Base-by-base conservation (phyloP, 1,139 yeast species). In the Hyphopichia pseudoburtonii region DNA sequence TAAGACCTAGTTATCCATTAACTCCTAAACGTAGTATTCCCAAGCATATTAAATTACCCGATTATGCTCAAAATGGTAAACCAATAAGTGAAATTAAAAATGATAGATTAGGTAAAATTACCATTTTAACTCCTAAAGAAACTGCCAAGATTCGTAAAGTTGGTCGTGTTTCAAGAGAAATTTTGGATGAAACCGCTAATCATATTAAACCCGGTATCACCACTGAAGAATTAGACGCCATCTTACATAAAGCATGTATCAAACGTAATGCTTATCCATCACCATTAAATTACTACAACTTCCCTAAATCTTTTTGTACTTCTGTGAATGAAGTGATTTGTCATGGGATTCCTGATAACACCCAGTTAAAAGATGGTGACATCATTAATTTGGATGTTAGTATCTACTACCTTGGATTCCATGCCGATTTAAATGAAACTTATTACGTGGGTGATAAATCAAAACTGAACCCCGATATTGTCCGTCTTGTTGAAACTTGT, bases 371-470 rank as follows among this genome's bases (percentile, higher is more conserved):
- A 58, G 97, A 92, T 52, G 98, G 99, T 37, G 99, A 94, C 59
- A 92, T 94, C 48, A 74, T 94, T 47, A 94, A 94, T 59, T 68
- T 94, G 47, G 99, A 94, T 59, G 88, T 94, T 34, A 76, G 96
- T 3, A 63, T 94, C 38, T 92, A 76, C 66, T 79, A 85, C 61
- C 79, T 85, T 50, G 98, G 98, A 1, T 80, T 82, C 66, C 97
- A 94, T 64, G 84, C 96, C 3, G 99, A 94, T 62, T 70, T 94
- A 59, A 94, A 94, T 61, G 98, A 92, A 63, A 94, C 98, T 1
- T 92, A 90, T 62, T 94, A 92, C 56, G 96, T 94, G 18, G 98
- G 98, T 10, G 96, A 88, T 37, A 85, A 86, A 61, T 89, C 95
- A 30, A 80, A 77, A 52, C 55, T 71, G 11, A 69, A 86, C 57